Evolutionary conservation across 768 basidiomycete species (phyloP), one percentile per base, ranked within the genome.

Genomic region (Pulveroboletus sp.): DNA sequence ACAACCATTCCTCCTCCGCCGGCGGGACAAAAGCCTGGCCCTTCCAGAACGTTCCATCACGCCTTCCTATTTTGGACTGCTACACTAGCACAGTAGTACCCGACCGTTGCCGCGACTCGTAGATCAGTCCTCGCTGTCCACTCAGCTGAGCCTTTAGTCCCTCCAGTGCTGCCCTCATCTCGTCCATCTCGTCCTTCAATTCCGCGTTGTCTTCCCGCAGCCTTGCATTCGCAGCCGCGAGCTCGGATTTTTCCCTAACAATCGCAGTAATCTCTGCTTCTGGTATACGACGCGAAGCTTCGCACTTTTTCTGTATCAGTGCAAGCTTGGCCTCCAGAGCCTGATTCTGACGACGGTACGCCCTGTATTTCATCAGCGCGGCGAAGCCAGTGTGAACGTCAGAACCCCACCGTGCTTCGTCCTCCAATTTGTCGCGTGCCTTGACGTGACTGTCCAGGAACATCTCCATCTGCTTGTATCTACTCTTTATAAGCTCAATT

Each of bases 131-230:
- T 5, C 62, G 69, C 40, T 69, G 67, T 9, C 80, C 80, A 45
- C 71, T 77, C 40, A 77, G 66, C 56, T 82, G 78, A 40, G 72
- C 76, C 55, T 78, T 85, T 58, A 89, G 63, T 19, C 81, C 58
- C 57, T 90, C 86, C 11, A 90, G 73, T 75, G 85, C 87, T 20
- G 80, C 84, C 49, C 75, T 75, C 66, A 90, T 64, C 57, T 88
- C 86, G 52, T 89, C 80, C 34, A 79, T 65, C 53, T 81, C 79
- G 20, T 82, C 79, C 35, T 68, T 62, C 49, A 82, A 55, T 20
- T 75, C 74, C 3, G 64, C 63, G 51, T 90, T 91, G 53, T 85
- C 78, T 19, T 81, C 79, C 29, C 73, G 69, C 37, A 90, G 60
- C 45, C 69, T 73, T 39, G 69, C 67, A 55, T 86, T 86, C n/a